phyloP scores from a whole-genome alignment of 768 basidiomycete species.

The Sporobolomyces pararoseus region DNA sequence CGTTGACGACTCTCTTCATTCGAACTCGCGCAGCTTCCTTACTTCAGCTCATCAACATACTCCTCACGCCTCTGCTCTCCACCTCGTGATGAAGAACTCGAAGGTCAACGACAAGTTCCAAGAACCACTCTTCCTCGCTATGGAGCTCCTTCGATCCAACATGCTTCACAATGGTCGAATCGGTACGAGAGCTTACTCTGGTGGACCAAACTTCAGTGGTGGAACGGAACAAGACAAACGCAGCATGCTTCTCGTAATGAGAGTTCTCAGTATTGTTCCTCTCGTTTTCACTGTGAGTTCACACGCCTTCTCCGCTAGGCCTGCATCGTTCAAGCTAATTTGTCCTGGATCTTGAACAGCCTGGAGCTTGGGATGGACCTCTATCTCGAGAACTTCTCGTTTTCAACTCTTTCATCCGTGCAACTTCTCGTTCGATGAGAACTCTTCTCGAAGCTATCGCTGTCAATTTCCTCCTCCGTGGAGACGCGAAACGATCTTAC shows the following conservation, averaged over 20 bases:
- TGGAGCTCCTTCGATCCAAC: slow-evolving; percentile 92
- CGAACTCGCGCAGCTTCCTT: slow-evolving; percentile 71
- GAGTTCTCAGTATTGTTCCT: slow-evolving; percentile 90
- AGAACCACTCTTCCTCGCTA: slow-evolving; percentile 86
- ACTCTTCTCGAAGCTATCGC: slow-evolving; percentile 85
- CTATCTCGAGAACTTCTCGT: slow-evolving; percentile 92
- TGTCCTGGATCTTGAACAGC: slow-evolving; percentile 51
- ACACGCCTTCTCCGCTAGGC: neutral
- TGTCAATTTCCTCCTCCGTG: slow-evolving; percentile 85
- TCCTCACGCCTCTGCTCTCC: slow-evolving; percentile 84
- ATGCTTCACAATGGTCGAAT: slow-evolving; percentile 65
- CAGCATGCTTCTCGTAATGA: slow-evolving; percentile 92
- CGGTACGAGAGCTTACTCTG: slow-evolving; percentile 37
- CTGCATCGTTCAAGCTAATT: neutral
- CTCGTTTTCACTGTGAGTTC: slow-evolving; percentile 78
- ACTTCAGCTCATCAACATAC: slow-evolving; percentile 83
- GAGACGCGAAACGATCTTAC: slow-evolving; percentile 76
- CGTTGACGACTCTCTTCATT: no score
- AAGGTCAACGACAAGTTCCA: slow-evolving; percentile 97
- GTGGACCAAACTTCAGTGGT: slow-evolving; percentile 52
- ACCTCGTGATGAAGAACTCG: slow-evolving; percentile 69
- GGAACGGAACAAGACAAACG: slow-evolving; percentile 54
- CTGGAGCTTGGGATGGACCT: slow-evolving; percentile 91
- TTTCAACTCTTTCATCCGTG: slow-evolving; percentile 95
- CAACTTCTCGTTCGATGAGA: slow-evolving; percentile 81